Percentiles rank a stretch among this genome's conserved stretches.
Evolutionary conservation across 1,139 yeast genomes (phyloP).

Genomic region (Suhomyces chickasaworum): DNA sequence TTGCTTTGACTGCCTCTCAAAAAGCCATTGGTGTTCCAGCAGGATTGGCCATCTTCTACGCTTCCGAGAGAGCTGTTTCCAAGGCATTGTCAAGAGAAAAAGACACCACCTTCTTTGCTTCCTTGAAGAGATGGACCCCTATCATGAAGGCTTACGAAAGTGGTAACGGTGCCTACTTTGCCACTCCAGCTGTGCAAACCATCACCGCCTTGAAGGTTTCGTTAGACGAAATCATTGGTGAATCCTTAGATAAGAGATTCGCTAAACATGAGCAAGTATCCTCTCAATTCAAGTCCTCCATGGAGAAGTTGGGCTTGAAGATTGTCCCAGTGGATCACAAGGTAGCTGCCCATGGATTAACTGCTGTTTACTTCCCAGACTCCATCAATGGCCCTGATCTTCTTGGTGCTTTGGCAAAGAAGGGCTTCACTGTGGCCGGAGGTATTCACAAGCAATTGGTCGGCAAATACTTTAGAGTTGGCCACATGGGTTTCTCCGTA

Average conservation of each 20-base stretch:
- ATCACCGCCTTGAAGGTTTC: constrained; percentile 81
- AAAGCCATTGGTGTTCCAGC: constrained; percentile 96
- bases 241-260: constrained; percentile 62
- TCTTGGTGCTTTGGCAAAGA: constrained; percentile 52
- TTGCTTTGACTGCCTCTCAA: constrained; percentile 87
- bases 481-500: constrained; percentile 82
- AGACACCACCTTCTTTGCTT: constrained; percentile 69
- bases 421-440: constrained; percentile 84
- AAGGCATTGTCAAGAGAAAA: constrained; percentile 59
- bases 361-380: constrained; percentile 85
- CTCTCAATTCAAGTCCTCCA: constrained; percentile 60
- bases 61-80: constrained; percentile 72
- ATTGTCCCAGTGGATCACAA: constrained; percentile 63
- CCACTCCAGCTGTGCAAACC: constrained; percentile 91
- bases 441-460: constrained; percentile 85
- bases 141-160: constrained; percentile 84
- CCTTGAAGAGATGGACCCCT: constrained; percentile 85
- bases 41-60: constrained; percentile 78
- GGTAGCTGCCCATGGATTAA: constrained; percentile 83
- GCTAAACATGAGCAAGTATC: constrained; percentile 65
- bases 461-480: constrained; percentile 85
- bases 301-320: constrained; percentile 62
- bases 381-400: constrained; percentile 69
- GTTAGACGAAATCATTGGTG: constrained; percentile 66
- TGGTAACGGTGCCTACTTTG: constrained; percentile 84